These are phyloP conservation scores for Teratosphaeriaceae sp. DNA, from an alignment of 2,329 filamentous ascomycete genomes.

Conservation along the genomic window DNA sequence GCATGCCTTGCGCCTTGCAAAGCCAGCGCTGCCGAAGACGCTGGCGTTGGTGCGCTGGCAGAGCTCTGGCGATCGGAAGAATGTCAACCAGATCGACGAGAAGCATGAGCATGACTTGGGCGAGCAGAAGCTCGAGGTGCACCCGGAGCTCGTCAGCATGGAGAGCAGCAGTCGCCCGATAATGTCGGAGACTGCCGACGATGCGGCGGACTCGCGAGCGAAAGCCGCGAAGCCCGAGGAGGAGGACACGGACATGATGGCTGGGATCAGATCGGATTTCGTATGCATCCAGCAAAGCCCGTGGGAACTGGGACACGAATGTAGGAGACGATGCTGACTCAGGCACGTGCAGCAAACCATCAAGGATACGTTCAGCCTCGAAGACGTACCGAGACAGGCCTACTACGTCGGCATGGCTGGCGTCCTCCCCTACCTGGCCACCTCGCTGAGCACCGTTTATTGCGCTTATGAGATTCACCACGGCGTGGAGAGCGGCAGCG, in stretches of 20 bases:
- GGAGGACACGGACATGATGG: constrained; percentile 40
- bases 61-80: constrained; percentile 4
- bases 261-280: constrained; percentile 35
- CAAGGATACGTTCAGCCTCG: constrained; percentile 42
- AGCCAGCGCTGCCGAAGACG: constrained; percentile 25
- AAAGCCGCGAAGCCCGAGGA: constrained; percentile 9
- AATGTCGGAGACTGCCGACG: constrained; percentile 31
- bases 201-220: constrained; percentile 15
- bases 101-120: constrained; percentile 51
- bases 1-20: constrained; percentile 26
- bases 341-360: constrained; percentile 42
- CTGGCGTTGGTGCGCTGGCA: constrained; percentile 7
- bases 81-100: constrained; percentile 39
- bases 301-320: not conserved
- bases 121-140: constrained; percentile 50
- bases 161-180: constrained; percentile 46
- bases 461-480: constrained; percentile 78
- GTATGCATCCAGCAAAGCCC: constrained; percentile 13
- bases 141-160: constrained; percentile 55
- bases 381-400: constrained; percentile 41
- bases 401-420: constrained; percentile 46
- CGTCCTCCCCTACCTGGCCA: constrained; percentile 63
- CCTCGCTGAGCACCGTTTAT: constrained; percentile 74
- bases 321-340: not conserved
- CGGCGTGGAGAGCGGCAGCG: constrained; percentile 52